phyloP scores from a whole-genome alignment of 352 stramenopile species.

The Blastocystis hominis region DNA sequence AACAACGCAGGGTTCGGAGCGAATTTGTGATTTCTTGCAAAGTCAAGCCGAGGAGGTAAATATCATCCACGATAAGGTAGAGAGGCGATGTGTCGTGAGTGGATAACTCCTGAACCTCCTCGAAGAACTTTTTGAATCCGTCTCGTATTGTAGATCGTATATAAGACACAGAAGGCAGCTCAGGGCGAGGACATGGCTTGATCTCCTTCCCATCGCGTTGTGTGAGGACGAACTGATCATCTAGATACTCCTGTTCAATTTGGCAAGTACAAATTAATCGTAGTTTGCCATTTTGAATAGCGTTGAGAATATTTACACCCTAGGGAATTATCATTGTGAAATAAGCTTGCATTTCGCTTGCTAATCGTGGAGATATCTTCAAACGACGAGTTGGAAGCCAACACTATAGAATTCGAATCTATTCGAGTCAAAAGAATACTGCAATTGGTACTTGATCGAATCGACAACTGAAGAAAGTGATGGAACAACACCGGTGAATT shows the following conservation, averaged over 20 bases:
- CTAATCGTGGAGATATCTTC: background rate
- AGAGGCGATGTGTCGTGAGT: background rate
- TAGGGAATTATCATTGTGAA: background rate
- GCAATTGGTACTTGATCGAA: background rate
- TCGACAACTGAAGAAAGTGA: constrained; percentile 27
- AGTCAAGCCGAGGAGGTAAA: background rate
- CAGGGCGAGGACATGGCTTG: background rate
- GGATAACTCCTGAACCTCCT: background rate
- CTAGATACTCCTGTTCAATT: background rate
- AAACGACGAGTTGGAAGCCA: background rate
- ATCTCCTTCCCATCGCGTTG: background rate
- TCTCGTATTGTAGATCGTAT: background rate
- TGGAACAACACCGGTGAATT: constrained; percentile 48
- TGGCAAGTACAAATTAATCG: background rate
- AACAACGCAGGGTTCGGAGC: background rate
- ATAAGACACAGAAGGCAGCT: background rate
- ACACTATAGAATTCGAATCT: background rate
- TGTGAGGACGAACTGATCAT: background rate
- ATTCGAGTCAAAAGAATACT: background rate
- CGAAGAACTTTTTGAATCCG: background rate
- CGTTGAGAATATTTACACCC: background rate
- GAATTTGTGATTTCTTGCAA: background rate
- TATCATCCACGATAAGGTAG: constrained; percentile 15
- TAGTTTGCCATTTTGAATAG: background rate
- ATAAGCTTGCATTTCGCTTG: background rate